These are phyloP conservation scores for Sugiyamaella novakii DNA, from an alignment of 1,139 yeast species.

Conservation along the genomic window DNA sequence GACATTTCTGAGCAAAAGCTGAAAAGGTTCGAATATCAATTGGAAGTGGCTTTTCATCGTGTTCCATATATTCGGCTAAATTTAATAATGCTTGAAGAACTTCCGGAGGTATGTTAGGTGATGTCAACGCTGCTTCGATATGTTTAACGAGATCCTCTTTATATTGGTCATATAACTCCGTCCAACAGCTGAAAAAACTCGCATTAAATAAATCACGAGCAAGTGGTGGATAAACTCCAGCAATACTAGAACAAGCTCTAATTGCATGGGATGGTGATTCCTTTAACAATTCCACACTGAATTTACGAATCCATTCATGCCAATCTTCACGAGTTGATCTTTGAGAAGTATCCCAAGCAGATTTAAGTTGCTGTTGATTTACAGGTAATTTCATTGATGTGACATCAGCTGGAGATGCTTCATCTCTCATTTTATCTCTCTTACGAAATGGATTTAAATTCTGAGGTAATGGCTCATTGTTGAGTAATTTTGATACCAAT, in stretches of 20 bases:
- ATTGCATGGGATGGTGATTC: constrained; percentile 96
- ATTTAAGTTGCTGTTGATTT: constrained; percentile 71
- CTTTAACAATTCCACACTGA: constrained; percentile 81
- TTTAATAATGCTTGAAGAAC: constrained; percentile 87
- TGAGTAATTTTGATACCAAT: constrained; percentile 71
- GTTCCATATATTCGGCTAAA: constrained; percentile 96
- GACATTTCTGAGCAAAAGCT: constrained; percentile 91
- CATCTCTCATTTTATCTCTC: constrained; percentile 54
- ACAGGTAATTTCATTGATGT: constrained; percentile 77
- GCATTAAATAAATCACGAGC: constrained; percentile 93
- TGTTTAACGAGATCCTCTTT: constrained; percentile 89
- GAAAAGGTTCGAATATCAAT: constrained; percentile 87
- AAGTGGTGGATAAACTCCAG: constrained; percentile 83
- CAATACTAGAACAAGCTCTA: constrained; percentile 89
- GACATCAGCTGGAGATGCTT: constrained; percentile 66
- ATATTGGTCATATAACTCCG: constrained; percentile 85
- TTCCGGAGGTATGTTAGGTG: constrained; percentile 94
- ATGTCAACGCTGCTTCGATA: constrained; percentile 80
- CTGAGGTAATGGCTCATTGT: constrained; percentile 89
- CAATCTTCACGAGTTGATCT: constrained; percentile 92
- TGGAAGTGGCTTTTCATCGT: constrained; percentile 91
- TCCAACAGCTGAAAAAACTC: constrained; percentile 96
- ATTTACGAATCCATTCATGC: constrained; percentile 94
- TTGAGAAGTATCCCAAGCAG: constrained; percentile 91
- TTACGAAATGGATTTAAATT: constrained; percentile 58